phyloP scores from a whole-genome alignment of 768 basidiomycete genomes.

The Rhodotorula paludigena region DNA sequence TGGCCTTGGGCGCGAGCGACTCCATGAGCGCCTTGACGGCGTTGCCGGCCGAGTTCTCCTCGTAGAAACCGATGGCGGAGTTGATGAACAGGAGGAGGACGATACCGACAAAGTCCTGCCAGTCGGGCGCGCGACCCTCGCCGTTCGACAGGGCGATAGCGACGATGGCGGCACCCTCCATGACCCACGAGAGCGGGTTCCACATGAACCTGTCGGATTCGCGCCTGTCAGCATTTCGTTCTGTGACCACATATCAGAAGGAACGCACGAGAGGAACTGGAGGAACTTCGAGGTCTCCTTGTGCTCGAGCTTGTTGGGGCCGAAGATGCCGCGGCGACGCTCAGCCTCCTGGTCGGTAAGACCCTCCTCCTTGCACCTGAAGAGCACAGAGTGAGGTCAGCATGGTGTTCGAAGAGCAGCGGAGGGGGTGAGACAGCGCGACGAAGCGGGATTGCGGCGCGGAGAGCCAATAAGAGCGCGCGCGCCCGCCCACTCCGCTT shows the following conservation, averaged over 20 bases:
- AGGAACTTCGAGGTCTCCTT: constrained; percentile 89
- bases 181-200: constrained; percentile 99
- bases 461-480: too few species aligned
- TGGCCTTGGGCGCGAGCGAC: constrained; percentile 95
- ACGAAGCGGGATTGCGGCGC: background rate
- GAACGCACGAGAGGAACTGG: constrained; percentile 49
- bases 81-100: constrained; percentile 84
- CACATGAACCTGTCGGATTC: constrained; percentile 81
- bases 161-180: constrained; percentile 84
- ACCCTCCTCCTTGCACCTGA: constrained; percentile 69
- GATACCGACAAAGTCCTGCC: constrained; percentile 98
- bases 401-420: background rate
- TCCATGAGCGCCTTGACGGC: constrained; percentile 99
- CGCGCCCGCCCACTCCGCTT: too few species aligned
- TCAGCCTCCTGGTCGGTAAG: constrained; percentile 66
- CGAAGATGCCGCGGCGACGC: constrained; percentile 85
- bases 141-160: constrained; percentile 96
- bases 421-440: background rate
- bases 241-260: constrained; percentile 59
- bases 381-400: background rate
- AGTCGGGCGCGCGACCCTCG: constrained; percentile 76
- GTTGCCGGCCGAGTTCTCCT: constrained; percentile 94
- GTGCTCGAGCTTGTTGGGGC: constrained; percentile 87
- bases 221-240: background rate
- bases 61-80: constrained; percentile 93